phyloP scores from a whole-genome alignment of 2,329 filamentous ascomycete genomes.

The Aspergillus luchuensis region DNA sequence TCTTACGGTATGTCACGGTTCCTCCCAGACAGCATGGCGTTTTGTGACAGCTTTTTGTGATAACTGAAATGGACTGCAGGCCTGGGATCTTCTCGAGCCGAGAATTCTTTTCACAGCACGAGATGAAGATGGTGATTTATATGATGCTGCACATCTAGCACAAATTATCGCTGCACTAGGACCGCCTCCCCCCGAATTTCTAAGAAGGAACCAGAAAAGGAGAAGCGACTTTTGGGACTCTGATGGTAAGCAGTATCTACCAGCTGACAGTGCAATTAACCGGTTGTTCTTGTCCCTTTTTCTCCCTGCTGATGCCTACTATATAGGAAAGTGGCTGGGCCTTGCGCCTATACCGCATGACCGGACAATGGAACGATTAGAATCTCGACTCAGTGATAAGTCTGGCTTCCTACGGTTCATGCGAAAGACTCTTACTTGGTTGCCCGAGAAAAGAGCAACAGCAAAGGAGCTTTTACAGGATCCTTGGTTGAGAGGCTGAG shows the following conservation, averaged over 20 bases:
- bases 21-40: conserved; percentile 3
- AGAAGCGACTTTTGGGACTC: conserved; percentile 41
- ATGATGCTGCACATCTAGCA: conserved; percentile 47
- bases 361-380: conserved; percentile 25
- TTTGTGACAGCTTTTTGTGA: not conserved
- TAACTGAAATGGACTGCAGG: conserved; percentile 27
- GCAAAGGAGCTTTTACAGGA: conserved; percentile 41
- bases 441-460: conserved; percentile 37
- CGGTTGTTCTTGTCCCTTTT: not conserved
- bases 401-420: conserved; percentile 38
- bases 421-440: conserved; percentile 39
- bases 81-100: conserved; percentile 52
- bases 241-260: conserved; percentile 28
- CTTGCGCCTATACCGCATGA: conserved; percentile 29
- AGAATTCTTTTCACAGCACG: conserved; percentile 44
- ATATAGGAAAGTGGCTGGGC: conserved; percentile 32
- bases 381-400: conserved; percentile 23
- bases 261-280: not conserved
- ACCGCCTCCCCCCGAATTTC: conserved; percentile 40
- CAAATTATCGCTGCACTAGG: conserved; percentile 49
- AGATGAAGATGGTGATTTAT: conserved; percentile 39
- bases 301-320: not conserved
- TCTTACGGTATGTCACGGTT: conserved; percentile 29
- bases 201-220: conserved; percentile 30
- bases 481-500: conserved; percentile 32